Evolutionary conservation across 1,284 basidiomycete species (phyloP), one percentile per base, ranked within the genome.

Genomic region (Heterobasidion occidentale): DNA sequence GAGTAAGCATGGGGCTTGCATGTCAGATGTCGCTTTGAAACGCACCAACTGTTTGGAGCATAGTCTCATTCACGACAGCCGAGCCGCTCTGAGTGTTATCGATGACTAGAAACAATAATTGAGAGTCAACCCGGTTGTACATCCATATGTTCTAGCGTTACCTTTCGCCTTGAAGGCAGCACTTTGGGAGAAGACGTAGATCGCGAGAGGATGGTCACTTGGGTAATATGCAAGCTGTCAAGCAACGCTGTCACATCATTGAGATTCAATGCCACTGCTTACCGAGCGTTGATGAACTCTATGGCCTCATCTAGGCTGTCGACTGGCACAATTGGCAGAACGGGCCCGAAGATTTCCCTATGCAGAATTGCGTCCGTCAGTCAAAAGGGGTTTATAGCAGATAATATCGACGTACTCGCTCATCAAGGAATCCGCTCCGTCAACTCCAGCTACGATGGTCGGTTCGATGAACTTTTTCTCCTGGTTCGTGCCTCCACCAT

Each of bases 181-280:
- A 63, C 86, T 79, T 54, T 78, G 69, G 1, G 87, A 77, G 72
- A 93, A 94, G 36, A 90, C 80, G 63, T 94, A 92, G 11, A 93
- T 70, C 0, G 84, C 80, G 7, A 94, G 77, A 2, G 92, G 89
- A 61, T 91, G 83, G 56, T 89, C 88, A 49, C 86, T 87, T 59
- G 27, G 5, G 5, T 4, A 27, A 8, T 36, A 42, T 36, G 11
- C 36, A 14, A n/a, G 45, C 36, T 17, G 36, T 52, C 36, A 34
- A 48, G 33, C n/a, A 47, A 42, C 5, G n/a, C n/a, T 42, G 6
- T 11, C 38, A n/a, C 45, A 14, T 20, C 20, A 38, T 5, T 27
- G 7, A 9, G 20, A n/a, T 46, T 38, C 6, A 12, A 44, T 36
- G 17, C 1, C 38, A 47, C 17, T 5, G 69, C 75, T 46, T 59